Conservation (phyloP, 1,284 basidiomycete species). For the Tremellales sp. region DNA sequence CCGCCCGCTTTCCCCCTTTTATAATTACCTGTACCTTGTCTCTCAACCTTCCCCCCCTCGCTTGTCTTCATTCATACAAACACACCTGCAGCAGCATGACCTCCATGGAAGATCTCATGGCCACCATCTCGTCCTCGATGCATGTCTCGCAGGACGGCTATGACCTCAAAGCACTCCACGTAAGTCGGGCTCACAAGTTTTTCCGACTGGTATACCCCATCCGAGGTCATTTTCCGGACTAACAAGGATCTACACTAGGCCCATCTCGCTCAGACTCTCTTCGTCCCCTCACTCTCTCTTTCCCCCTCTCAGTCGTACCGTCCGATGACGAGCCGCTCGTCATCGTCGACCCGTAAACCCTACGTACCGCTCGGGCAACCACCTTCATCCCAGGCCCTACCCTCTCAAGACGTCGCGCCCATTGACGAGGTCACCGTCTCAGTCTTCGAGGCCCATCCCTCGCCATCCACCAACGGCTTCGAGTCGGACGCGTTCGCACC, state of each 20-base stretch:
- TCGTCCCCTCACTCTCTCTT: conserved; percentile 5
- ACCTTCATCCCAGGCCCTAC: conserved; percentile 1
- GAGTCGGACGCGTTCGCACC: conserved; percentile 19
- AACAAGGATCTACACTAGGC: conserved; percentile 11
- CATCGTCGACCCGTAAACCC: conserved; percentile 11
- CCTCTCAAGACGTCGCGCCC: too few relatives aligned
- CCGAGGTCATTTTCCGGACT: conserved; percentile 7
- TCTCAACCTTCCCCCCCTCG: too few relatives aligned
- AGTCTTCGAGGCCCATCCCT: not conserved
- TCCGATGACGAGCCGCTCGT: conserved; percentile 10
- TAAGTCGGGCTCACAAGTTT: conserved; percentile 6
- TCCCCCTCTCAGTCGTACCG: conserved; percentile 3
- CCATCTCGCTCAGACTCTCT: conserved; percentile 21
- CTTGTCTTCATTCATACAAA: too few relatives aligned
- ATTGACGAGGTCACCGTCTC: not conserved
- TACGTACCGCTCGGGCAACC: not conserved
- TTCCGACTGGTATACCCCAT: not conserved
- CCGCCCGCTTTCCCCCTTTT: too few relatives aligned
- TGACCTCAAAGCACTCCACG: conserved; percentile 38
- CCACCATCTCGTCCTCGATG: conserved; percentile 32
- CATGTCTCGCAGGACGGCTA: conserved; percentile 41
- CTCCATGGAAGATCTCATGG: conserved; percentile 42
- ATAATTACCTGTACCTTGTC: too few relatives aligned
- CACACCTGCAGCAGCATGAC: too few relatives aligned
- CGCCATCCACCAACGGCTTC: conserved; percentile 9